Conservation (phyloP, 768 basidiomycete species). For the Tricholoma flavovirens region DNA sequence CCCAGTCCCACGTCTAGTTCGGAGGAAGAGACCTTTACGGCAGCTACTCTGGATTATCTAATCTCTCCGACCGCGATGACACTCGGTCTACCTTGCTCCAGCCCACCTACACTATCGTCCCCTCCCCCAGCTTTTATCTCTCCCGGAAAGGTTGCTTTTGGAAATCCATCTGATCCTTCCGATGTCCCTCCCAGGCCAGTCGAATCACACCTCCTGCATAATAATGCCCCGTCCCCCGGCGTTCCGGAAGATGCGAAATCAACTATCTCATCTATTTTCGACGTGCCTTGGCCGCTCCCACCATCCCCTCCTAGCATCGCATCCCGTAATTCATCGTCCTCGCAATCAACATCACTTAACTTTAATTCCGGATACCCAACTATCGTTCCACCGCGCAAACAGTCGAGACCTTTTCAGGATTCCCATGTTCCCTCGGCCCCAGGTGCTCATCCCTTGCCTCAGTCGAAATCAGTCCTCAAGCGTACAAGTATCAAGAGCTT, state of each 20-base stretch:
- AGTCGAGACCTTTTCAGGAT: background rate
- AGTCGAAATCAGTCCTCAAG: conserved; percentile 12
- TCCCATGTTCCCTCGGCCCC: conserved; percentile 19
- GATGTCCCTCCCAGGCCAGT: conserved; percentile 7
- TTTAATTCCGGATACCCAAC: conserved; percentile 16
- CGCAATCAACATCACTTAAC: conserved; percentile 1
- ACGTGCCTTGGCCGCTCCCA: conserved; percentile 35
- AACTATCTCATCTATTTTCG: conserved; percentile 32
- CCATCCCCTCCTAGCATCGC: conserved; percentile 14
- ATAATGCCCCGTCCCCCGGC: conserved; percentile 13
- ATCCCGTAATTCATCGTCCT: background rate
- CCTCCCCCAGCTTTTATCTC: conserved; percentile 17
- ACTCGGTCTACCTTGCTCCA: conserved; percentile 27
- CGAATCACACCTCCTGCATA: conserved; percentile 1
- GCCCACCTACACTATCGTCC: conserved; percentile 19
- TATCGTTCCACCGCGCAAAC: conserved; percentile 14
- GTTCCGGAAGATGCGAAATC: conserved; percentile 29
- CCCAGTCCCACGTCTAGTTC: conserved; percentile 20
- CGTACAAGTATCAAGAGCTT: conserved; percentile 23
- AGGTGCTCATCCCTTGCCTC: conserved; percentile 9
- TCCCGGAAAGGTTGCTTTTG: conserved; percentile 7
- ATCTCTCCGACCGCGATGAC: conserved; percentile 38
- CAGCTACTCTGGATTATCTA: conserved; percentile 40
- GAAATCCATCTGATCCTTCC: conserved; percentile 4
- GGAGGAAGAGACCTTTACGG: conserved; percentile 37